Conservation (phyloP, 805 yeast genomes). For the Schizosaccharomyces octosporus region DNA sequence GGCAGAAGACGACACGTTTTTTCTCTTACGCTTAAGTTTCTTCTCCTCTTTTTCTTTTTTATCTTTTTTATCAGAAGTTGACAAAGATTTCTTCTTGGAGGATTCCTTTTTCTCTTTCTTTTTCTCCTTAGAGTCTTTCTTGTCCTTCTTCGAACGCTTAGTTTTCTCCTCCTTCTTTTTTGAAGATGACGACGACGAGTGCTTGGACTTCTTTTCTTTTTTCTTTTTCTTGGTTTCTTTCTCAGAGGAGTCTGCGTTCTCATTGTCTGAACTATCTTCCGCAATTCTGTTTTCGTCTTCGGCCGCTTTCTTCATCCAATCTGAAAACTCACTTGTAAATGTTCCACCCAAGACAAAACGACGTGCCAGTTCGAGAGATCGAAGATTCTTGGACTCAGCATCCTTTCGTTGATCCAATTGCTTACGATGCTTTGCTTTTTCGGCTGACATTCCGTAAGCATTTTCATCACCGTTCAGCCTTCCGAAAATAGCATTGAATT, state of each 20-base stretch:
- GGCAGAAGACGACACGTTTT: background rate
- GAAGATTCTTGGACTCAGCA: slow-evolving; percentile 17
- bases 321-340: slow-evolving; percentile 41
- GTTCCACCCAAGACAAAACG: slow-evolving; percentile 63
- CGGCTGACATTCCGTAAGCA: background rate
- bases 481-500: slow-evolving; percentile 72
- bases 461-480: slow-evolving; percentile 47
- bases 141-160: background rate
- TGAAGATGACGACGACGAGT: background rate
- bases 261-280: background rate
- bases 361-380: slow-evolving; percentile 44
- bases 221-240: background rate
- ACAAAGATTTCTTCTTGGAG: background rate
- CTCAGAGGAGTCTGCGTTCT: background rate
- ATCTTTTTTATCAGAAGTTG: background rate
- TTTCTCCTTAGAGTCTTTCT: slow-evolving; percentile 4
- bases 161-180: background rate
- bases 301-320: slow-evolving; percentile 5
- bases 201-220: slow-evolving; percentile 7
- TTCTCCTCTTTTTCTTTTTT: background rate
- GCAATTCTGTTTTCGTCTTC: slow-evolving; percentile 4
- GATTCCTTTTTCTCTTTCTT: background rate
- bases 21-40: background rate
- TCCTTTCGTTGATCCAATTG: background rate
- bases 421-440: background rate